phyloP scores from a whole-genome alignment of 2,329 filamentous ascomycete species.

The Chrysoporthe austroafricana region DNA sequence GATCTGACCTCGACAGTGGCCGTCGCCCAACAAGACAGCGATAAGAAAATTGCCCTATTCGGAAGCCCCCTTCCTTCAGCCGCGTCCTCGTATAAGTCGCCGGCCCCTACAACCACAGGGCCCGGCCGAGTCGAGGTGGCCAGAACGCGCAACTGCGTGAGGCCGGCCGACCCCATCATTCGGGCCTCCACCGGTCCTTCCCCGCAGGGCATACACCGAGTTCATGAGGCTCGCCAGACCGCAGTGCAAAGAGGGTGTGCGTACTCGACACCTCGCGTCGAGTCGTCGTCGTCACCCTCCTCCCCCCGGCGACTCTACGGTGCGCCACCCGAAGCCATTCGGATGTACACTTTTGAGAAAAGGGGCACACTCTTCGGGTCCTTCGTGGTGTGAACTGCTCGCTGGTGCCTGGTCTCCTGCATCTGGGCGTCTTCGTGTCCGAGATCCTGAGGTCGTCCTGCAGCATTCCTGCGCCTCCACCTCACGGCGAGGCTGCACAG shows the following conservation, averaged over 20 bases:
- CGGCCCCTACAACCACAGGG: neutral
- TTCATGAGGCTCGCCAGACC: too few species aligned
- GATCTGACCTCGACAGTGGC: neutral
- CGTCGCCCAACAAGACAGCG: neutral
- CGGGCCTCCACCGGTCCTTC: neutral
- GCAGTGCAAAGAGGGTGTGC: too few species aligned
- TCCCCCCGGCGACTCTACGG: too few species aligned
- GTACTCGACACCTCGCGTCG: too few species aligned
- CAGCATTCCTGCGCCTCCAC: neutral
- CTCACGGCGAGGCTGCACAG: neutral
- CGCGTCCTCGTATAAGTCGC: neutral
- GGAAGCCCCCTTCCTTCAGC: neutral
- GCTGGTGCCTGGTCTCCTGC: neutral
- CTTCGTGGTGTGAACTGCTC: neutral
- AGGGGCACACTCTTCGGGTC: neutral
- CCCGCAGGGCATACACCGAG: neutral
- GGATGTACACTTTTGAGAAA: neutral
- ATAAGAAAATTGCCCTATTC: neutral
- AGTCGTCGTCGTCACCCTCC: too few species aligned
- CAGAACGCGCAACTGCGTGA: neutral
- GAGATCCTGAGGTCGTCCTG: neutral
- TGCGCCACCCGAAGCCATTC: too few species aligned
- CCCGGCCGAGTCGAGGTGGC: neutral
- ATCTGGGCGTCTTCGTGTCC: neutral
- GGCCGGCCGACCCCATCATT: neutral